A percentile compares a stretch with the other conserved stretches of the same genome.
Evolutionary conservation across 1,139 yeast species (phyloP).

Genomic region (Taphrina communis): DNA sequence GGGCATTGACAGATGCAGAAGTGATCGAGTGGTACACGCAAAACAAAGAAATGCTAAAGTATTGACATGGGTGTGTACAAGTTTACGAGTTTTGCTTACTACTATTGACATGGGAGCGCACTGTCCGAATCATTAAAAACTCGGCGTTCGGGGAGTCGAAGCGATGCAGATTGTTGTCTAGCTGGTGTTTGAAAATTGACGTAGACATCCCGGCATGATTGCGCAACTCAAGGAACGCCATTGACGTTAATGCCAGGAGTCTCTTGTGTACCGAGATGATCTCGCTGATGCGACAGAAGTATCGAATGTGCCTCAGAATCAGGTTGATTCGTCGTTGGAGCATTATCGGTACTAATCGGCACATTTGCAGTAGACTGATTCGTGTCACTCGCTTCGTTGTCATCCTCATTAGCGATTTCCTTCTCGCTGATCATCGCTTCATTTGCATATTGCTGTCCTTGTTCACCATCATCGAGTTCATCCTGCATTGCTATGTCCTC

Average conservation of each 20-base stretch:
- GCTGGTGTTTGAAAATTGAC: no score
- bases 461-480: neutral
- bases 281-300: neutral
- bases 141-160: no score
- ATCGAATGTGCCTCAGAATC: slow-evolving; percentile 2
- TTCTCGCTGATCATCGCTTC: slow-evolving; percentile 21
- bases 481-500: slow-evolving; percentile 17
- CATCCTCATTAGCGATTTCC: neutral
- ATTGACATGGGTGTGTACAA: neutral
- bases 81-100: no score
- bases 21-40: slow-evolving; percentile 35
- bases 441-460: slow-evolving; percentile 20
- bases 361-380: neutral
- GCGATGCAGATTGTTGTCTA: no score
- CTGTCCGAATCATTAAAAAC: no score
- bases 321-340: slow-evolving; percentile 15
- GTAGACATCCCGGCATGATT: no score
- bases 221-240: neutral
- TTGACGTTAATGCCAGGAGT: slow-evolving; percentile 2
- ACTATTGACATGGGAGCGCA: no score
- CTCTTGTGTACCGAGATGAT: neutral
- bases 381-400: neutral
- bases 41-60: slow-evolving; percentile 30
- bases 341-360: slow-evolving; percentile 4
- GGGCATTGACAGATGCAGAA: slow-evolving; percentile 33